These are phyloP conservation scores for Scleromitrula shiraiana DNA, from an alignment of 2,329 filamentous ascomycete genomes.

Conservation along the genomic window DNA sequence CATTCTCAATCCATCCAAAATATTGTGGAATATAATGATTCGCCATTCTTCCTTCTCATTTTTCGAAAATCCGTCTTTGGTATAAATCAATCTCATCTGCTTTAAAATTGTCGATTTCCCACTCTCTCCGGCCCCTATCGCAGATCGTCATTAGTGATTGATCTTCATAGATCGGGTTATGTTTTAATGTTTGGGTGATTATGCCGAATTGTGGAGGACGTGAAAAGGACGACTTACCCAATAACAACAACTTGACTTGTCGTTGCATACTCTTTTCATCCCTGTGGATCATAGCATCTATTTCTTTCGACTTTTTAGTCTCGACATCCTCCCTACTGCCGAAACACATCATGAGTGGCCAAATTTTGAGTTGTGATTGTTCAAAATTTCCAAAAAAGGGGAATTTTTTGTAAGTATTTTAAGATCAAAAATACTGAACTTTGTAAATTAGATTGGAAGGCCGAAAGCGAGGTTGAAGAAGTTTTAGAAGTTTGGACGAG, in stretches of 20 bases:
- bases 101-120: slow-evolving; percentile 96
- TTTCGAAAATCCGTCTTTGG: slow-evolving; percentile 74
- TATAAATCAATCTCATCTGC: slow-evolving; percentile 98
- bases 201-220: slow-evolving; percentile 7
- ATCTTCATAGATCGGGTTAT: not conserved
- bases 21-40: slow-evolving; percentile 90
- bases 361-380: not conserved
- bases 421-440: no score
- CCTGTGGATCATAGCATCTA: slow-evolving; percentile 76
- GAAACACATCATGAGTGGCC: slow-evolving; percentile 51
- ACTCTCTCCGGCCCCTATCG: slow-evolving; percentile 80
- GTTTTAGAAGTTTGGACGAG: no score
- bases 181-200: not conserved
- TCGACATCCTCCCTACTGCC: slow-evolving; percentile 40
- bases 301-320: slow-evolving; percentile 58
- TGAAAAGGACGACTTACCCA: slow-evolving; percentile 54
- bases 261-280: slow-evolving; percentile 82
- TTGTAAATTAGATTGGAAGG: no score
- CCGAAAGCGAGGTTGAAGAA: no score
- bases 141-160: slow-evolving; percentile 14
- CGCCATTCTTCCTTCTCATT: slow-evolving; percentile 89
- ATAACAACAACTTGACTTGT: slow-evolving; percentile 87
- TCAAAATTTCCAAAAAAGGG: not conserved
- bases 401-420: no score
- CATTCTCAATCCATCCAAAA: slow-evolving; percentile 85